Percentiles rank a stretch among this genome's conserved stretches.
These are phyloP conservation scores for Olyra latifolia DNA, from an alignment of 176 grass and related monocot species.

Conservation along the genomic window DNA sequence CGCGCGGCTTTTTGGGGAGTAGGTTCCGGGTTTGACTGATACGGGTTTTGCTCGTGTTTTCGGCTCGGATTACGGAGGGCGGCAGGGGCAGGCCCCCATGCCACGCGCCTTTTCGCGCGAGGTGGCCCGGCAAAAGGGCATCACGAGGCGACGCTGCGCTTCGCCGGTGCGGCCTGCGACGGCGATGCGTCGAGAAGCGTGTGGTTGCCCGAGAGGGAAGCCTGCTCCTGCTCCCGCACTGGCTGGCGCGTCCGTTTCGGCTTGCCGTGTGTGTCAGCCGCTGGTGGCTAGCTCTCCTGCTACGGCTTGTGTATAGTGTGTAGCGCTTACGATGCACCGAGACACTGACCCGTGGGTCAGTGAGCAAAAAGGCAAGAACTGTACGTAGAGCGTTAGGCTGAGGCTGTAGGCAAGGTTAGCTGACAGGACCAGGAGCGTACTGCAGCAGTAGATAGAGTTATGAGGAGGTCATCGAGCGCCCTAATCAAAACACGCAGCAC, in stretches of 20 bases:
- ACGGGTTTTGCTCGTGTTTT: background rate
- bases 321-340: too few species aligned
- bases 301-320: background rate
- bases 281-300: background rate
- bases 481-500: background rate
- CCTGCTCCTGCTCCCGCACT: background rate
- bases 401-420: background rate
- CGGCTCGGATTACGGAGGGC: background rate
- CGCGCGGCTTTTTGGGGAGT: background rate
- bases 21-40: background rate
- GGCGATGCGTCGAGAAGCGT: background rate
- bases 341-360: background rate
- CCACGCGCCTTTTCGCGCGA: background rate
- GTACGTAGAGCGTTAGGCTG: background rate
- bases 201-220: background rate
- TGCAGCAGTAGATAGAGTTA: background rate
- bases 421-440: constrained; percentile 12
- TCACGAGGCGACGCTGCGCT: constrained; percentile 13
- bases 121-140: constrained; percentile 28
- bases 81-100: background rate
- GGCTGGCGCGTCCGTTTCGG: background rate
- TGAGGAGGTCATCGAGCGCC: constrained; percentile 17
- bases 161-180: background rate
- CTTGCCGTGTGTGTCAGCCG: background rate
- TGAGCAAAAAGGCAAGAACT: background rate